These are phyloP conservation scores for Dryas octopetala DNA, from an alignment of 306 rosid species.

Conservation along the genomic window DNA sequence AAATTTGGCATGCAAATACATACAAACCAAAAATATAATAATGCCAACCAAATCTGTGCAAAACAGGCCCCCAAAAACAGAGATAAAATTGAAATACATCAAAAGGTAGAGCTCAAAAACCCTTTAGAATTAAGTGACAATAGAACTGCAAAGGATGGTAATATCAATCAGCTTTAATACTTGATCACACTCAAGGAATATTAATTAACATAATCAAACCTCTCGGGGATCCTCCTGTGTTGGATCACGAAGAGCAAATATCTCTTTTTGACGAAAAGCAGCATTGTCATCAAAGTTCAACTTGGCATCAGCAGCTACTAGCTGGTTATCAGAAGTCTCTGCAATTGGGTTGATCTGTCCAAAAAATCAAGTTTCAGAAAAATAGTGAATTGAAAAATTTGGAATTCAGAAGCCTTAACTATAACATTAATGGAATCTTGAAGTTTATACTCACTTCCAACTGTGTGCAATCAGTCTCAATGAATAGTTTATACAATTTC, in stretches of 20 bases:
- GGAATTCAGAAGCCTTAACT: background rate
- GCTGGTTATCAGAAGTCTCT: constrained; percentile 88
- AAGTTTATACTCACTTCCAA: constrained; percentile 75
- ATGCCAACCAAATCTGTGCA: background rate
- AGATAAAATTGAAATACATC: background rate
- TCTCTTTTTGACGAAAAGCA: constrained; percentile 83
- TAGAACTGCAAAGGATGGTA: background rate
- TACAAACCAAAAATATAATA: background rate
- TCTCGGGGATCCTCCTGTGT: constrained; percentile 99
- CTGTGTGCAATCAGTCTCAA: constrained; percentile 82
- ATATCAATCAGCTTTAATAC: constrained; percentile 5
- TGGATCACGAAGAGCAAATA: constrained; percentile 90
- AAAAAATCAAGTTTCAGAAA: constrained; percentile 21
- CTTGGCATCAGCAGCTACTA: constrained; percentile 99
- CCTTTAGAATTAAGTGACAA: background rate
- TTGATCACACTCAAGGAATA: background rate
- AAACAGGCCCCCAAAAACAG: background rate
- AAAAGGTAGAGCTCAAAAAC: background rate
- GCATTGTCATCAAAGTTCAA: constrained; percentile 98
- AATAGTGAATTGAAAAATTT: constrained; percentile 12
- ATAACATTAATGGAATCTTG: background rate
- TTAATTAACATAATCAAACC: constrained; percentile 40
- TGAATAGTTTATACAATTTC: constrained; percentile 83
- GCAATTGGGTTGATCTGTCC: constrained; percentile 93
- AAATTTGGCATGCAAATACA: background rate